A percentile compares a stretch with the other conserved stretches of the same genome.
phyloP scores from a whole-genome alignment of 352 stramenopile genomes.

The Globisporangium polare region DNA sequence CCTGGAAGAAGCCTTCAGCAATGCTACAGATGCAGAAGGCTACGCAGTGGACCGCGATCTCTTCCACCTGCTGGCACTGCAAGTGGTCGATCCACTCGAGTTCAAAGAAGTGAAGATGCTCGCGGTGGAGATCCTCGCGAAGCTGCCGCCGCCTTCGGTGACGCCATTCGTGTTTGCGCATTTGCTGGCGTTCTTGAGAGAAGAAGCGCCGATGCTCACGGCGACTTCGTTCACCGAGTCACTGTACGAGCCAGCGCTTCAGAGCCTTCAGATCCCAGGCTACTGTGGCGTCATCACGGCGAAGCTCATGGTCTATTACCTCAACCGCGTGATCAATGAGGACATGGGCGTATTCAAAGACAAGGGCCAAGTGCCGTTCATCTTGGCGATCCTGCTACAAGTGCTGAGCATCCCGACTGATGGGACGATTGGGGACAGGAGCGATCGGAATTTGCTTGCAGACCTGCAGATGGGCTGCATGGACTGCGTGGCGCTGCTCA shows the following conservation, averaged over 20 bases:
- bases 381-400: constrained; percentile 35
- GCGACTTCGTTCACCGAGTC: constrained; percentile 4
- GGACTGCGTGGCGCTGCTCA: constrained; percentile 56
- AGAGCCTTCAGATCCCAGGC: constrained; percentile 19
- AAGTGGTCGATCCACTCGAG: constrained; percentile 56
- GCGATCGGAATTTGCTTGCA: constrained; percentile 33
- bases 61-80: constrained; percentile 35
- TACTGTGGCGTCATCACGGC: constrained; percentile 44
- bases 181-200: constrained; percentile 38
- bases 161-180: constrained; percentile 38
- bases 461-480: constrained; percentile 72
- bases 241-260: constrained; percentile 14
- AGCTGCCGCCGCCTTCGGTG: constrained; percentile 29
- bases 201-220: constrained; percentile 14
- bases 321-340: constrained; percentile 62
- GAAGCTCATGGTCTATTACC: constrained; percentile 75
- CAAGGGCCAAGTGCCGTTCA: constrained; percentile 17
- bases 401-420: constrained; percentile 41
- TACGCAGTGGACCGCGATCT: constrained; percentile 11
- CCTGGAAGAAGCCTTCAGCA: constrained; percentile 15
- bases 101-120: constrained; percentile 83
- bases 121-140: constrained; percentile 45
- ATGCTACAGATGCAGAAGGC: background rate
- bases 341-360: constrained; percentile 24
- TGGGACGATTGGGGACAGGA: background rate